These are phyloP conservation scores for Neofusicoccum cordaticola DNA, from an alignment of 2,329 filamentous ascomycete genomes.

Conservation along the genomic window DNA sequence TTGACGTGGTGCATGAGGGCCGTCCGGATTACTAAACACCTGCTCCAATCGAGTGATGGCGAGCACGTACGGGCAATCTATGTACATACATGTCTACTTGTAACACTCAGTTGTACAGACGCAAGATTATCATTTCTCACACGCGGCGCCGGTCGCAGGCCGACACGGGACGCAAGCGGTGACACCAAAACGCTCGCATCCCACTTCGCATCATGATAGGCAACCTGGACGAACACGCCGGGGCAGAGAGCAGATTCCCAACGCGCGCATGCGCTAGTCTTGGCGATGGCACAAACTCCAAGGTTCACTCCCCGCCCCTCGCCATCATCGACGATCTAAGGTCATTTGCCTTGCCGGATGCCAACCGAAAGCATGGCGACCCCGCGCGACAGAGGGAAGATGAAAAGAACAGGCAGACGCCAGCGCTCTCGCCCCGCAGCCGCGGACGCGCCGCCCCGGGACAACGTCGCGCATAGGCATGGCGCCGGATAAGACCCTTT, in stretches of 20 bases:
- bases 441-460: neutral
- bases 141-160: neutral
- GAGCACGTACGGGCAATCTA: too few relatives aligned
- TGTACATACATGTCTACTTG: neutral
- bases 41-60: too few relatives aligned
- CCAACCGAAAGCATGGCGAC: neutral
- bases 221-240: neutral
- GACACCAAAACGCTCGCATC: neutral
- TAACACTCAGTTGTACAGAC: conserved; percentile 2
- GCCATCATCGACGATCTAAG: conserved; percentile 7
- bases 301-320: neutral
- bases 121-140: neutral
- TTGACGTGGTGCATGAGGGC: too few relatives aligned
- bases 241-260: neutral
- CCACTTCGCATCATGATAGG: neutral
- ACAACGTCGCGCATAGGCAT: neutral
- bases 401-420: neutral
- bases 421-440: neutral
- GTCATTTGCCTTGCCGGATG: neutral
- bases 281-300: neutral
- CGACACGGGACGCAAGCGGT: neutral
- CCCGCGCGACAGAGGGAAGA: neutral
- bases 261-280: neutral
- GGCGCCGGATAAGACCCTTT: conserved; percentile 4
- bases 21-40: too few relatives aligned